Conservation (phyloP, 2,329 filamentous ascomycete genomes). For the Teratosphaeria zuluensis region DNA sequence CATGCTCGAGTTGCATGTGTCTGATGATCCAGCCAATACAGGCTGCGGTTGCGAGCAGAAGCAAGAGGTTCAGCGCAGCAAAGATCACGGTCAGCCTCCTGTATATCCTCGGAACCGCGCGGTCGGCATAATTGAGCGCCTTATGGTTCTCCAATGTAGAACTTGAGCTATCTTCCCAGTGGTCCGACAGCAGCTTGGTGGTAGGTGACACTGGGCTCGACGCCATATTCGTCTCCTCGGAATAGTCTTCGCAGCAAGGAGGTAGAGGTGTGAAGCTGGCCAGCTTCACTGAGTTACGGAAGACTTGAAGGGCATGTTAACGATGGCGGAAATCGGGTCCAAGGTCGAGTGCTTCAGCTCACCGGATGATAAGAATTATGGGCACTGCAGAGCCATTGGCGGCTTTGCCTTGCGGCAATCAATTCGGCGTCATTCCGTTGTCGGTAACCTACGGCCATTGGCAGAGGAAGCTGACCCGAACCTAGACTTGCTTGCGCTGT, state of each 20-base stretch:
- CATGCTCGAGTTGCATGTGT: not conserved
- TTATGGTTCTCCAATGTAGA: not conserved
- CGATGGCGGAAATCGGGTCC: too few relatives aligned
- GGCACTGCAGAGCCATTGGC: too few relatives aligned
- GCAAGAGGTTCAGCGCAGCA: not conserved
- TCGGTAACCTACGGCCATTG: too few relatives aligned
- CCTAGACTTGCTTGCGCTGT: too few relatives aligned
- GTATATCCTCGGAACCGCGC: not conserved
- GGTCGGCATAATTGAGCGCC: not conserved
- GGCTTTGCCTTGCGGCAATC: too few relatives aligned
- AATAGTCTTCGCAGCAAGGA: not conserved
- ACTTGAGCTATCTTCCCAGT: not conserved
- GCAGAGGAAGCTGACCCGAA: too few relatives aligned
- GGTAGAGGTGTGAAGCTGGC: not conserved
- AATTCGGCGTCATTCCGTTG: too few relatives aligned
- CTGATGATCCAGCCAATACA: not conserved
- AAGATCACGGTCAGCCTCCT: not conserved
- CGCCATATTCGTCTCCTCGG: not conserved
- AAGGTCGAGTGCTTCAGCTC: too few relatives aligned
- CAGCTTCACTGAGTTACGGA: too few relatives aligned
- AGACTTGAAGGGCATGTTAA: too few relatives aligned
- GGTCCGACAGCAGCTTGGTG: not conserved
- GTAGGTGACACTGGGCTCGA: not conserved
- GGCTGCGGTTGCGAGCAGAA: not conserved
- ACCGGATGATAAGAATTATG: too few relatives aligned